Evolutionary conservation across 306 rosid species (phyloP), one percentile per base, ranked within the genome.

Genomic region (Ziziphus jujuba): DNA sequence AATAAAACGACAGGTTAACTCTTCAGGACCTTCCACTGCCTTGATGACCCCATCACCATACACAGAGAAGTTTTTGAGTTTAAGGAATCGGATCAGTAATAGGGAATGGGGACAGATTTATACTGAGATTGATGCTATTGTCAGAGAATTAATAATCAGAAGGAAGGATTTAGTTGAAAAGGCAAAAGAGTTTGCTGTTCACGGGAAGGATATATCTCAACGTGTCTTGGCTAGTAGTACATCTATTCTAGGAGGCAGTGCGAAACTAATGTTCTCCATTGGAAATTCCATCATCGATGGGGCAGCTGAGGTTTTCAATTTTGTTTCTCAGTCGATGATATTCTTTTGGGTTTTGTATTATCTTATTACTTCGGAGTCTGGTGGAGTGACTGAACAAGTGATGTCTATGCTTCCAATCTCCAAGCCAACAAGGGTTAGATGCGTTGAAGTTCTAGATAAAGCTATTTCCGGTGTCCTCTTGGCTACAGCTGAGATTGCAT

Each of bases 321-420:
- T 93, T 21, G 84, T 90, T 12, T 93, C 97, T 51, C 99, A 93
- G 65, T 66, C 84, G 2, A 85, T 93, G 90, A 96, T 93, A 36
- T 93, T 93, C 66, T 81, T 90, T 72, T 90, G 97, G 99, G 89
- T 90, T 72, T 75, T 93, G 81, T 93, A 90, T 66, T 88, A 85
- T 71, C 91, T 93, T 65, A 93, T 90, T 59, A 93, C 99, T 31
- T 78, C 99, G 1, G 96, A 90, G 56, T 84, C 93, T n/a, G 99
- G 99, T 33, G 99, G 97, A 67, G 99, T 93, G 44, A 93, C 99
- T n/a, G 90, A 88, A 67, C 96, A 93, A 77, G 95, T 79, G 28
- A 78, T 93, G 79, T 52, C 69, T 61, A 90, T 93, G 99, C 80
- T 93, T 60, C 99, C 99, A 4, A 86, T 93, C 45, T 78, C 92